A percentile compares a stretch with the other conserved stretches of the same genome.
These are phyloP conservation scores for Bacidia gigantensis DNA, from an alignment of 495 filamentous ascomycete genomes.

Conservation along the genomic window DNA sequence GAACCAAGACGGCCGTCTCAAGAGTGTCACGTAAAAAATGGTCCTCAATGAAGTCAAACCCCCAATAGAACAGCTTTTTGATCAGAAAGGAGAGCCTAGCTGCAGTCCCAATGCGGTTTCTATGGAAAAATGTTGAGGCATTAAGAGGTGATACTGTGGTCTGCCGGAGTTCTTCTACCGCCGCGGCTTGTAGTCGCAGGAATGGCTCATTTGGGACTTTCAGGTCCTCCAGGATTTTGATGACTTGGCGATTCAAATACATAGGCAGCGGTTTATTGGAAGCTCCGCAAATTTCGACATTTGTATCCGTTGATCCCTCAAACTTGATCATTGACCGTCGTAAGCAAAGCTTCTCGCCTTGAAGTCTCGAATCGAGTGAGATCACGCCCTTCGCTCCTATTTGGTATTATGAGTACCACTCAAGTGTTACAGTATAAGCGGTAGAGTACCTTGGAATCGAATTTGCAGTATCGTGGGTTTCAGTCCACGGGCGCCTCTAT, in stretches of 20 bases:
- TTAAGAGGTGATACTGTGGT: constrained; percentile 40
- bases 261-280: constrained; percentile 50
- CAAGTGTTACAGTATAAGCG: constrained; percentile 34
- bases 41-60: constrained; percentile 49
- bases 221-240: constrained; percentile 74
- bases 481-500: constrained; percentile 26
- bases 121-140: constrained; percentile 47
- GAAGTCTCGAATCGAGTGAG: constrained; percentile 44
- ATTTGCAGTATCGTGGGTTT: constrained; percentile 58
- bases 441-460: constrained; percentile 42
- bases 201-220: constrained; percentile 42
- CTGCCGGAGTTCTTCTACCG: constrained; percentile 40
- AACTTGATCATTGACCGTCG: constrained; percentile 75
- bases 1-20: constrained; percentile 48
- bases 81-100: constrained; percentile 47
- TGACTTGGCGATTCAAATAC: constrained; percentile 59
- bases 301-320: constrained; percentile 29
- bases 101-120: constrained; percentile 37
- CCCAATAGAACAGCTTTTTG: constrained; percentile 34
- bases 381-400: constrained; percentile 54
- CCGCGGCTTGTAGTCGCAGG: constrained; percentile 41
- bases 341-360: constrained; percentile 40
- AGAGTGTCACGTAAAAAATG: constrained; percentile 48
- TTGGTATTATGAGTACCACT: constrained; percentile 30
- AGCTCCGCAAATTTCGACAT: constrained; percentile 62